Base-by-base conservation (phyloP, 257 asterid species). In the Penstemon newberryi region DNA sequence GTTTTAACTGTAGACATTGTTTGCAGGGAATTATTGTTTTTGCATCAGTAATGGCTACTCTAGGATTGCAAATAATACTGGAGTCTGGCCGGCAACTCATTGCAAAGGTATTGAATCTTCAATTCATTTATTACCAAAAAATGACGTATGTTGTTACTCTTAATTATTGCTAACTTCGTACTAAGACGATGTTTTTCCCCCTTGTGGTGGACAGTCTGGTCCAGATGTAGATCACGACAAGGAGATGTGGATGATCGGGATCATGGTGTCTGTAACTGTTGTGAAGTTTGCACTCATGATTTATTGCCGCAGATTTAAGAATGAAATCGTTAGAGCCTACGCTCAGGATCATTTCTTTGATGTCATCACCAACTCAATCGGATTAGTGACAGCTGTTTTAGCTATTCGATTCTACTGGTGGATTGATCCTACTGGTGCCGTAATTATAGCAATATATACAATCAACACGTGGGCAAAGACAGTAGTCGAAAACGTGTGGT, bases 1-100 rank as follows among this genome's bases (percentile, higher is more conserved):
- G 49, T 7, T 53, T 59, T 36, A 37, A 59, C n/a, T 8, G 3
- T 9, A n/a, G n/a, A 3, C 40, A 60, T 53, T n/a, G 2, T n/a
- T 49, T 5, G 15, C 89, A 92, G 96, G 96, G 98, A 41, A 88
- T 92, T 38, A 87, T 92, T 60, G 95, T 87, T 42, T 92, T 92
- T 72, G 96, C 98, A 50, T 89, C 98, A 37, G 88, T 87, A 19
- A 92, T 92, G 96, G 96, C 96, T 37, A 92, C 98, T 42, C 79
- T 92, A 38, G 98, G 98, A 75, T 70, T 89, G 67, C 96, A 92
- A 83, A 86, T 89, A 67, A 77, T 92, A 71, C 81, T 92, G 9
- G 96, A 92, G 75, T 89, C 98, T 62, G 88, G 69, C 51, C 82
- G 91, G 62, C 86, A 92, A 75, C 79, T 92, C 46, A 9, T 86